These are phyloP conservation scores for Patellaria atrata DNA, from an alignment of 495 filamentous ascomycete genomes.

Conservation along the genomic window DNA sequence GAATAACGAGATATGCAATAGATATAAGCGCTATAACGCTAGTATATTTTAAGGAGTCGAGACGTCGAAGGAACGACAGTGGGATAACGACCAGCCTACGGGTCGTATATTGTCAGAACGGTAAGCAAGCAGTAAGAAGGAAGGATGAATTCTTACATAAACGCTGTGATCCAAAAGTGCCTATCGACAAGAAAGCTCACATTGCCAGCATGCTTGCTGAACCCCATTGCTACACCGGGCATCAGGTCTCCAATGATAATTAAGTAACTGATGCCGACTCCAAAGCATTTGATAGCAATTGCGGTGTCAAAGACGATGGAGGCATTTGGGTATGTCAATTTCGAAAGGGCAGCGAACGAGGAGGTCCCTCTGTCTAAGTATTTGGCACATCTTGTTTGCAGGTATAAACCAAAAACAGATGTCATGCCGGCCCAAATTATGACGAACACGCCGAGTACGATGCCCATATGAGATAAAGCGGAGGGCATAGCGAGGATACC, in stretches of 20 bases:
- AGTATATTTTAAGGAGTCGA: constrained; percentile 96
- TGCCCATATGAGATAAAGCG: constrained; percentile 83
- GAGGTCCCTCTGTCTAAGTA: constrained; percentile 75
- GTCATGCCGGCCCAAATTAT: constrained; percentile 83
- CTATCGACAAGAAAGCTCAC: constrained; percentile 68
- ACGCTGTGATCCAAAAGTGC: constrained; percentile 96
- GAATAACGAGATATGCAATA: constrained; percentile 81
- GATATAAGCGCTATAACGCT: constrained; percentile 82
- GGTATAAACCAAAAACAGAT: constrained; percentile 85
- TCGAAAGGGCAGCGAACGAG: constrained; percentile 85
- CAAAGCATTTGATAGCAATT: constrained; percentile 96
- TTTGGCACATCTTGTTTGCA: constrained; percentile 80
- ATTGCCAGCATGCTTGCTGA: constrained; percentile 43
- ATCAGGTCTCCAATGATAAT: constrained; percentile 98
- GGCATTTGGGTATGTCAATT: constrained; percentile 92
- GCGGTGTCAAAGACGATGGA: constrained; percentile 91
- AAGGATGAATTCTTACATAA: constrained; percentile 47
- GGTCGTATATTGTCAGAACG: constrained; percentile 2
- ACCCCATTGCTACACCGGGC: constrained; percentile 79
- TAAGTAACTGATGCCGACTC: constrained; percentile 88
- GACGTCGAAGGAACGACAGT: constrained; percentile 71
- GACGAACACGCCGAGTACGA: constrained; percentile 64
- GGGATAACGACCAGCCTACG: constrained; percentile 82
- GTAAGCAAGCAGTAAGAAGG: no score
- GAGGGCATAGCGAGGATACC: constrained; percentile 90